These are phyloP conservation scores for Sclerotiophoma versabilis DNA, from an alignment of 2,329 filamentous ascomycete genomes.

Conservation along the genomic window DNA sequence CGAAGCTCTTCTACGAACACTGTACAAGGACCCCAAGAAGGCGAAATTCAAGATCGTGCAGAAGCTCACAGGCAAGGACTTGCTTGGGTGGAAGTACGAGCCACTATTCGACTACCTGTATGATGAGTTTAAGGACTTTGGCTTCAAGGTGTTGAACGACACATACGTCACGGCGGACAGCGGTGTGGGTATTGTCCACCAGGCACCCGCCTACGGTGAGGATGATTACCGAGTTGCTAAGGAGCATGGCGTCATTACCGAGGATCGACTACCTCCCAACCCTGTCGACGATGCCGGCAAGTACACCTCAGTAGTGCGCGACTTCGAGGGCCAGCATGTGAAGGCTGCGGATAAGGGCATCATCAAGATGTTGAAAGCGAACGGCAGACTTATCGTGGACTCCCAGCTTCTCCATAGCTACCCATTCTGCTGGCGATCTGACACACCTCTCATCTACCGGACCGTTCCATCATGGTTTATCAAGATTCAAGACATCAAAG, in stretches of 20 bases:
- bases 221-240: conserved; percentile 90
- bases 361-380: conserved; percentile 83
- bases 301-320: conserved; percentile 77
- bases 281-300: conserved; percentile 85
- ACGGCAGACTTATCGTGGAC: conserved; percentile 80
- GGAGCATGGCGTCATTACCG: conserved; percentile 77
- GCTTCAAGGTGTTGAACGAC: conserved; percentile 82
- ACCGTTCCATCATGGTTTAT: conserved; percentile 96
- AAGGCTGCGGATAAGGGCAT: conserved; percentile 93
- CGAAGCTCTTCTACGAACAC: conserved; percentile 78
- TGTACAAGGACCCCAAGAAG: conserved; percentile 96
- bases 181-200: conserved; percentile 93
- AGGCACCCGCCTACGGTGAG: conserved; percentile 91
- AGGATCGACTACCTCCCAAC: conserved; percentile 81
- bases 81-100: conserved; percentile 88
- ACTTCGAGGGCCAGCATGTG: conserved; percentile 87
- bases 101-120: conserved; percentile 91
- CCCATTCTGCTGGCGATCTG: conserved; percentile 93
- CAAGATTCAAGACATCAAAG: conserved; percentile 81
- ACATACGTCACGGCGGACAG: conserved; percentile 88
- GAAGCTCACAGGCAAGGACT: conserved; percentile 81
- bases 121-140: conserved; percentile 84
- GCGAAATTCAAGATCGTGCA: conserved; percentile 86
- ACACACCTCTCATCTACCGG: conserved; percentile 90
- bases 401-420: conserved; percentile 91